phyloP scores from a whole-genome alignment of 1,284 basidiomycete species.

The Tylopilus sp. region DNA sequence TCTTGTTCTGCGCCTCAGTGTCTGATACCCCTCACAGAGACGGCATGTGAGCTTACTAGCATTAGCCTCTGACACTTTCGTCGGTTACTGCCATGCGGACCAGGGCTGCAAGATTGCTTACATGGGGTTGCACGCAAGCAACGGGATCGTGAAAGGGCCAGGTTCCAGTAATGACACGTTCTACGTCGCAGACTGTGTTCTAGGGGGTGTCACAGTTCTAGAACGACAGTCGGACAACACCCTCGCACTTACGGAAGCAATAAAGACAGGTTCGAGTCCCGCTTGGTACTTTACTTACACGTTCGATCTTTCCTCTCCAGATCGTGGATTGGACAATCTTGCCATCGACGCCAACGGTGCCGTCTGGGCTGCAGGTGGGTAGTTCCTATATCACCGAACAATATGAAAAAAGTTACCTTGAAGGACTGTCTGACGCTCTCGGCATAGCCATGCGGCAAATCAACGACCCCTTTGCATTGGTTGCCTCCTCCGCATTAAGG shows the following conservation, averaged over 20 bases:
- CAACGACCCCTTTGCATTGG: slow-evolving; percentile 35
- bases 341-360: slow-evolving; percentile 53
- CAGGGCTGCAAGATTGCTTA: slow-evolving; percentile 57
- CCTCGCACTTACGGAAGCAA: slow-evolving; percentile 46
- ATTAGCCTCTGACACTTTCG: slow-evolving; percentile 38
- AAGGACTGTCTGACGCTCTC: slow-evolving; percentile 32
- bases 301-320: slow-evolving; percentile 29
- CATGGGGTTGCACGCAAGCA: slow-evolving; percentile 42
- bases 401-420: background rate
- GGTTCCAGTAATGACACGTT: slow-evolving; percentile 45
- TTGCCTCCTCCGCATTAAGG: slow-evolving; percentile 49
- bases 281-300: background rate
- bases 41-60: slow-evolving; percentile 38
- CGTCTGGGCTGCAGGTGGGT: slow-evolving; percentile 55
- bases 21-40: slow-evolving; percentile 13
- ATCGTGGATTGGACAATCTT: slow-evolving; percentile 52
- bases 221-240: slow-evolving; percentile 55
- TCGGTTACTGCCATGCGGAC: slow-evolving; percentile 57
- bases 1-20: background rate
- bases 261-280: slow-evolving; percentile 39
- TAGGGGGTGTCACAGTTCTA: slow-evolving; percentile 46
- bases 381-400: background rate
- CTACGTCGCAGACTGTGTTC: slow-evolving; percentile 47
- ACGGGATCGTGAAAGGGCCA: slow-evolving; percentile 52
- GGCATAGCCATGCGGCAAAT: slow-evolving; percentile 37